phyloP scores from a whole-genome alignment of 352 stramenopile genomes.

The Globisporangium alternatum region DNA sequence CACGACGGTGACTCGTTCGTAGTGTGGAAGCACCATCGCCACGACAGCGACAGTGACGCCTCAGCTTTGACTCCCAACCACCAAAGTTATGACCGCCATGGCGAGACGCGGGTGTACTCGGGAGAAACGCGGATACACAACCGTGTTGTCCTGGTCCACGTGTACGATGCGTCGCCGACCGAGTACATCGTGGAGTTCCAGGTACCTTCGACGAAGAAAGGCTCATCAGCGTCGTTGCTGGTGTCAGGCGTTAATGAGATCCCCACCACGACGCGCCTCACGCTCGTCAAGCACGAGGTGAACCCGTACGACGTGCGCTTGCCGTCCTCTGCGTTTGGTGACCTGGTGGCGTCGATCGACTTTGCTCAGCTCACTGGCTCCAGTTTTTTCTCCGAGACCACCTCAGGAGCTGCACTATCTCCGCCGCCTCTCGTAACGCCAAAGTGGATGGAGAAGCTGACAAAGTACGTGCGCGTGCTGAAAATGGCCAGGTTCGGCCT shows the following conservation, averaged over 20 bases:
- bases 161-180: slow-evolving; percentile 28
- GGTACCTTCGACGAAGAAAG: too few species aligned
- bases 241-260: background rate
- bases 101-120: slow-evolving; percentile 31
- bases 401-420: background rate
- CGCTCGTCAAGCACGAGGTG: slow-evolving; percentile 39
- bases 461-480: slow-evolving; percentile 46
- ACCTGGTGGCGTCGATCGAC: slow-evolving; percentile 32
- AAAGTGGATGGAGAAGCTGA: slow-evolving; percentile 35
- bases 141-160: slow-evolving; percentile 15
- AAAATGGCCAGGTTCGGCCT: slow-evolving; percentile 40
- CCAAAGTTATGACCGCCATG: background rate
- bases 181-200: slow-evolving; percentile 27
- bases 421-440: slow-evolving; percentile 14
- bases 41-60: background rate
- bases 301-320: slow-evolving; percentile 51
- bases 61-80: background rate
- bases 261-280: background rate
- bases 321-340: slow-evolving; percentile 38
- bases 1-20: slow-evolving; percentile 20
- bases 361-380: slow-evolving; percentile 5
- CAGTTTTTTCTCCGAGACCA: background rate
- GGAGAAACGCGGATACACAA: slow-evolving; percentile 27
- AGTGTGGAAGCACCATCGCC: slow-evolving; percentile 31
- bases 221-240: background rate